Evolutionary conservation across 2,329 filamentous ascomycete genomes (phyloP), one percentile per base, ranked within the genome.

Genomic region (Penicillium sp.): DNA sequence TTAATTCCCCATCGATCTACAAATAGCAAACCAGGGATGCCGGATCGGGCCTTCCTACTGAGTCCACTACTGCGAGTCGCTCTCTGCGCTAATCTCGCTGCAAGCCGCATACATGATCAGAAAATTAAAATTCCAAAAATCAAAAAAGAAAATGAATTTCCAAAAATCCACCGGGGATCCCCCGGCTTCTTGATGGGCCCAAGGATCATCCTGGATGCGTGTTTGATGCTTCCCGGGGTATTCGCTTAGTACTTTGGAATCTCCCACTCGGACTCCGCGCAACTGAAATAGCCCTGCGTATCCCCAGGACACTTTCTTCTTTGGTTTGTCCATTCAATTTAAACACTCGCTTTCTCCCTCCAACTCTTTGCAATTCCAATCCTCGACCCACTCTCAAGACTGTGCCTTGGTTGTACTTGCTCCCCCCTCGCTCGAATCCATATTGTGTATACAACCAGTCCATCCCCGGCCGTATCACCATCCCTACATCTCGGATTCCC

Each of bases 131-230:
- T 6, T 27, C n/a, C 25, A 27, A 13, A 27, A 27, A 27, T 27
- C 9, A 27, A 27, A 27, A 27, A 6, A 6, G 18, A 22, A 22
- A 22, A 22, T 5, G 5, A 22, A 22, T 5, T n/a, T n/a, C n/a
- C 5, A 22, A 27, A 20, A 35, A 32, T 23, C 32, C 35, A 18
- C 29, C 34, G 41, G 45, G 42, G 47, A 39, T 47, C 29, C 44
- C 47, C 47, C 37, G 40, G 37, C 38, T 42, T 47, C 37, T 30
- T 38, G n/a, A 40, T 42, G 27, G 22, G 30, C 29, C 20, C 50
- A 37, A 26, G 49, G 50, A 51, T 52, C 40, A 52, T 51, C 50
- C n/a, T n/a, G n/a, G n/a, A n/a, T n/a, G n/a, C 50, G 44, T 45
- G 43, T 17, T 47, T 23, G 8, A 22, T 22, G 18, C 18, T 22